These are phyloP conservation scores for Tubosaeta sp. DNA, from an alignment of 768 basidiomycete genomes.

Conservation along the genomic window DNA sequence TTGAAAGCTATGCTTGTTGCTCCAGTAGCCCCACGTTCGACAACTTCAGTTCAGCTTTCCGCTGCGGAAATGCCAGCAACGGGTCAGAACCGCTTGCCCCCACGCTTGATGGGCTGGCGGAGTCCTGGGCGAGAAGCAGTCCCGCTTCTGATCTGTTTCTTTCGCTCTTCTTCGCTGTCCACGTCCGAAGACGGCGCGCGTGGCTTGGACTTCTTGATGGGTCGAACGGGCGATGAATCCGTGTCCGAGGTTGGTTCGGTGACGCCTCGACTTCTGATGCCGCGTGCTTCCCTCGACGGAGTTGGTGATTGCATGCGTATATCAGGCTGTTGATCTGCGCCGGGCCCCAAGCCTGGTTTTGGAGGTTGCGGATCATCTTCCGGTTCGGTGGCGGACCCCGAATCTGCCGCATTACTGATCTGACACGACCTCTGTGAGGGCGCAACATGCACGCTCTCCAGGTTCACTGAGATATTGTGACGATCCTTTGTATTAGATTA, in stretches of 20 bases:
- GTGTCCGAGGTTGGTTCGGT: conserved; percentile 36
- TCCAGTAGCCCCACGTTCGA: neutral
- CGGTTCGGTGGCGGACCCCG: conserved; percentile 29
- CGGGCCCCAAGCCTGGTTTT: neutral
- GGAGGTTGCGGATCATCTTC: conserved; percentile 17
- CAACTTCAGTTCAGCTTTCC: neutral
- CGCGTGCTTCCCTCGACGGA: conserved; percentile 16
- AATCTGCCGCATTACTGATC: conserved; percentile 10
- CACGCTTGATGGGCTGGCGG: conserved; percentile 72
- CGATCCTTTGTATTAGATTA: conserved; percentile 17
- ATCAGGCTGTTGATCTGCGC: conserved; percentile 12
- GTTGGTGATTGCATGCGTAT: conserved; percentile 19
- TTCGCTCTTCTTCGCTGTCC: conserved; percentile 56
- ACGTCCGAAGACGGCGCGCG: conserved; percentile 43
- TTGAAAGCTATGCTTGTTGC: neutral
- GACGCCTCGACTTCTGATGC: conserved; percentile 20
- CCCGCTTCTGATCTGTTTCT: conserved; percentile 39
- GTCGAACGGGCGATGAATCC: conserved; percentile 47
- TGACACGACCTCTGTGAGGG: conserved; percentile 9
- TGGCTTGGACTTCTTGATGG: conserved; percentile 47
- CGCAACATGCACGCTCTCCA: conserved; percentile 3
- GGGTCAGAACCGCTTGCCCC: conserved; percentile 66
- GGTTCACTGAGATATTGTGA: neutral
- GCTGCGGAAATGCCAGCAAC: too few species aligned
- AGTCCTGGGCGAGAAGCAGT: conserved; percentile 44